Base-by-base conservation (phyloP, 495 filamentous ascomycete genomes). In the Cetradonia linearis region DNA sequence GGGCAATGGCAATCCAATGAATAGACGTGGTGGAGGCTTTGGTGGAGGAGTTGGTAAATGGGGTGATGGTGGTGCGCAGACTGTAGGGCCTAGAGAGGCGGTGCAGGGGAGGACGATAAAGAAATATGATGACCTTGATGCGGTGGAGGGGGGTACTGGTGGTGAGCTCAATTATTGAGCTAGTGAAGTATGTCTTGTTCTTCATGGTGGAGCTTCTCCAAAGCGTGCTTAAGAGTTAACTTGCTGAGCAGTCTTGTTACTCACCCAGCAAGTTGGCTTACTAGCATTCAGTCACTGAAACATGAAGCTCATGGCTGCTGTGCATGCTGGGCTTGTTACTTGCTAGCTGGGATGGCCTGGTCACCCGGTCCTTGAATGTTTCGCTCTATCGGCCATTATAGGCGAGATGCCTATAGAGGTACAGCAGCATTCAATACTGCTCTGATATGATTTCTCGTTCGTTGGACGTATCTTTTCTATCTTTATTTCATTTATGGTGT, bases 71-170 rank as follows among this genome's bases (percentile, higher is more conserved):
- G 81, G 81, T 55, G 83, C 84, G 3, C 86, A 85, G 49, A 83
- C 85, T 1, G 83, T 91, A 63, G 87, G 86, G 3, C 90, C 91
- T 3, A 76, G 86, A 18, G 89, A 94, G 72, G 88, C 91, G 1
- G 88, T 95, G 2, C 86, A 91, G 63, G 93, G 94, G 5, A 81
- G 93, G 49, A 95, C 86, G 46, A 68, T 98, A 37, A 95, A 93
- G 78, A 94, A 88, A 70, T 98, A 98, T 71, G 94, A 97, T 71
- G 93, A 98, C 72, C 74, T 98, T 2, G 93, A 98, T 75, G 92
- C 93, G 18, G 77, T 82, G 37, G 77, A 74, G 31, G 75, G 74
- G 3, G 73, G 74, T 30, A 81, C 74, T 23, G 72, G 77, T 49
- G 81, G 77, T 10, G 83, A 86, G 68, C 69, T 86, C 58, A 82